These are phyloP conservation scores for Globisporangium paddicum DNA, from an alignment of 352 stramenopile genomes.

Conservation along the genomic window DNA sequence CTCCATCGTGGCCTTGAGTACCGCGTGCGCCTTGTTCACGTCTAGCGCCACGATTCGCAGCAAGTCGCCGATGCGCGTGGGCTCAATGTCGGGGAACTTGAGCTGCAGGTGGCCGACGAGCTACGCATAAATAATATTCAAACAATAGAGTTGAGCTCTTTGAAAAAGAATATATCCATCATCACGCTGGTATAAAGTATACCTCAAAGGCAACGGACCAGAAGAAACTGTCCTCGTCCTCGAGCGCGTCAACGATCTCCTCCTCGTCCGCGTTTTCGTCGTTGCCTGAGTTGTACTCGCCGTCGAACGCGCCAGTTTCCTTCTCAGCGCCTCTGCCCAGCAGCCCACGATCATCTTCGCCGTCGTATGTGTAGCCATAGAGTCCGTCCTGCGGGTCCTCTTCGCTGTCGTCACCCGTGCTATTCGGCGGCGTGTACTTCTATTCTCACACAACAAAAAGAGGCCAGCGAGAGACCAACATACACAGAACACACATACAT, in stretches of 20 bases:
- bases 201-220: constrained; percentile 86
- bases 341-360: neutral
- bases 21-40: constrained; percentile 64
- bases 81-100: constrained; percentile 79
- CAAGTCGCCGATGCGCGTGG: constrained; percentile 66
- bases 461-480: neutral
- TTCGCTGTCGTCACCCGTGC: constrained; percentile 9
- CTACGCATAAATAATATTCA: no score
- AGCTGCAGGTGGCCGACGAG: constrained; percentile 77
- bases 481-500: neutral
- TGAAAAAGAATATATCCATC: no score
- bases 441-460: neutral
- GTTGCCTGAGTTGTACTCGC: neutral
- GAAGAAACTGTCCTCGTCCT: constrained; percentile 81
- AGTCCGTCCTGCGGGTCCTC: constrained; percentile 1
- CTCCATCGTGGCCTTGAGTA: constrained; percentile 74
- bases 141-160: no score
- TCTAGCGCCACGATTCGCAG: constrained; percentile 71
- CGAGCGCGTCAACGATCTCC: constrained; percentile 24
- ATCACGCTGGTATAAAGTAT: no score
- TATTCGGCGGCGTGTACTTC: constrained; percentile 14
- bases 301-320: neutral
- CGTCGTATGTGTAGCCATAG: constrained; percentile 5
- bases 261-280: constrained; percentile 12
- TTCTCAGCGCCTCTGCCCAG: neutral